A percentile compares a stretch with the other conserved stretches of the same genome.
phyloP scores from a whole-genome alignment of 768 basidiomycete species.

The Suillus occidentalis region DNA sequence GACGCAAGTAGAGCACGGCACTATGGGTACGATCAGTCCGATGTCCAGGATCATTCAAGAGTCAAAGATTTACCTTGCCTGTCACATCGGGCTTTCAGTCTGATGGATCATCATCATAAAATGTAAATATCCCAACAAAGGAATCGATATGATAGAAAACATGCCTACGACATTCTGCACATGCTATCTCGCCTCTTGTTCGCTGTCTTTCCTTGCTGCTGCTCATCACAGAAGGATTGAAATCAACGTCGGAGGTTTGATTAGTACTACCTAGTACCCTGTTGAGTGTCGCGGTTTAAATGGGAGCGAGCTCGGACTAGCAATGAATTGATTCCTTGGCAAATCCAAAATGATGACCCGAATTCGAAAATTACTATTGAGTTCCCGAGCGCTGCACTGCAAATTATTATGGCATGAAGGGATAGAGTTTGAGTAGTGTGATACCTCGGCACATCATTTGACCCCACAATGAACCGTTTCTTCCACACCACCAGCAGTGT shows the following conservation, averaged over 20 bases:
- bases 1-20: slow-evolving; percentile 43
- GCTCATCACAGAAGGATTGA: slow-evolving; percentile 11
- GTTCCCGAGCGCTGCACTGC: not conserved
- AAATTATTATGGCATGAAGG: not conserved
- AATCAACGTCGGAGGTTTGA: not conserved
- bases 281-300: slow-evolving; percentile 3
- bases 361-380: not conserved
- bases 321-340: not conserved
- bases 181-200: slow-evolving; percentile 29
- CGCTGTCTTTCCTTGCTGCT: slow-evolving; percentile 24
- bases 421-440: not conserved
- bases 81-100: slow-evolving; percentile 30
- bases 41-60: slow-evolving; percentile 8
- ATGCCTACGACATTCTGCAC: slow-evolving; percentile 33
- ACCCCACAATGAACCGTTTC: not conserved
- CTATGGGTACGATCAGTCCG: slow-evolving; percentile 23
- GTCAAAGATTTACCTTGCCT: slow-evolving; percentile 18
- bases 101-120: slow-evolving; percentile 8
- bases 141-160: not conserved
- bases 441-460: not conserved
- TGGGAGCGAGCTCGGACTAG: slow-evolving; percentile 6
- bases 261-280: not conserved
- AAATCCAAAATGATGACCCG: not conserved
- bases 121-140: not conserved
- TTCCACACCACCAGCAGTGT: not conserved